A percentile compares a stretch with the other conserved stretches of the same genome.
phyloP scores from a whole-genome alignment of 2,329 filamentous ascomycete species.

The Atkinsonella hypoxylon region DNA sequence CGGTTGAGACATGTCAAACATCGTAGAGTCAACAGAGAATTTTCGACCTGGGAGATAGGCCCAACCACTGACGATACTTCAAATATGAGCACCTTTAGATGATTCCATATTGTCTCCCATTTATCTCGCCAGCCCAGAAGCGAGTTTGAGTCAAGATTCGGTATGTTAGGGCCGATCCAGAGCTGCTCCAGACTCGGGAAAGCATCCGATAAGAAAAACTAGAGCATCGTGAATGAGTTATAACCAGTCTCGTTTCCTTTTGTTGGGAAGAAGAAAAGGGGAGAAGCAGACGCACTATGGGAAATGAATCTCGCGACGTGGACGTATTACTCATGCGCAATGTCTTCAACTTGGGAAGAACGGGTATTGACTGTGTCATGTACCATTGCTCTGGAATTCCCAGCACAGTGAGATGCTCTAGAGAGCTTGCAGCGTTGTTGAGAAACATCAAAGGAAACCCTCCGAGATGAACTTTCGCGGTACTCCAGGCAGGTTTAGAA shows the following conservation, averaged over 20 bases:
- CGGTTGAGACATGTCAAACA: slow-evolving; percentile 17
- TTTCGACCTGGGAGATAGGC: slow-evolving; percentile 11
- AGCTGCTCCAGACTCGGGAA: slow-evolving; percentile 20
- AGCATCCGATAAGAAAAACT: slow-evolving; percentile 13
- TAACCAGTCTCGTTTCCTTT: neutral
- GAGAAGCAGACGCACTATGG: slow-evolving; percentile 2
- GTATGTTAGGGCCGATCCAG: slow-evolving; percentile 15
- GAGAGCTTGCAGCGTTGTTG: slow-evolving; percentile 7
- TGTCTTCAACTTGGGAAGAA: slow-evolving; percentile 18
- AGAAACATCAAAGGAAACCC: slow-evolving; percentile 9
- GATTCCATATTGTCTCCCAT: slow-evolving; percentile 16
- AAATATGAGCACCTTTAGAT: slow-evolving; percentile 18
- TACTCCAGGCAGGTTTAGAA: slow-evolving; percentile 6
- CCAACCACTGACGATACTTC: slow-evolving; percentile 11
- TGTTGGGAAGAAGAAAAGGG: no score
- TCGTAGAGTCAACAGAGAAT: slow-evolving; percentile 13
- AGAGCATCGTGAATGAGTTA: neutral
- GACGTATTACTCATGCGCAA: slow-evolving; percentile 15
- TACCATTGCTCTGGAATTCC: slow-evolving; percentile 13
- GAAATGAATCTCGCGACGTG: slow-evolving; percentile 1
- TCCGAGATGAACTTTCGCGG: slow-evolving; percentile 3
- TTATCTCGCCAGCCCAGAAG: slow-evolving; percentile 7
- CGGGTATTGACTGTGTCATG: slow-evolving; percentile 5
- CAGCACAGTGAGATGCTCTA: slow-evolving; percentile 13
- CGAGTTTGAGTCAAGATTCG: slow-evolving; percentile 11